Base-by-base conservation (phyloP, 2,329 filamentous ascomycete species). In the Dactylellina haptotyla region DNA sequence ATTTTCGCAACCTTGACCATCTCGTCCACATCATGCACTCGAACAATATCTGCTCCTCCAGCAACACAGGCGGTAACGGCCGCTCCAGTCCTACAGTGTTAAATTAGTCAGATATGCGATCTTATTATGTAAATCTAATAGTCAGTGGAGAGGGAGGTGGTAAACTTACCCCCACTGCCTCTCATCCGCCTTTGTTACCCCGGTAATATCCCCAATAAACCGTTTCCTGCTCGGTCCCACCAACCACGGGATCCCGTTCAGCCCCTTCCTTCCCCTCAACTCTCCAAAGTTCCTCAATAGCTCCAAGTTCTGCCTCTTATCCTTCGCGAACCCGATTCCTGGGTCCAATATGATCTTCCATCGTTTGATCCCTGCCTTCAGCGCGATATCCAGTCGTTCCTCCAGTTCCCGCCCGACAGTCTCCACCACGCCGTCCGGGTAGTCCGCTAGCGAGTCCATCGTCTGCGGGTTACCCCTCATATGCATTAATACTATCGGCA, bases 341-440 rank as follows among this genome's bases (percentile, higher is more conserved):
- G 95, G 95, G 80, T 99, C 95, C 1, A 98, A 87, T 32, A 98
- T 88, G 76, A 99, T 96, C 76, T 94, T 90, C 95, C 95, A 99
- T 53, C 93, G 89, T 2, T 91, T 86, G 45, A 99, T 87, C 0
- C 95, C 95, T 0, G 92, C 93, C 12, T 83, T 85, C 80, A 96
- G 85, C 20, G 95, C 95, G 1, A 87, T 91, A 0, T 83, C 83
- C 3, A 98, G 86, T 14, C 93, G 89, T 6, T 82, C 84, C 1
- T 85, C 82, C 3, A 97, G 86, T 81, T 96, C 93, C 0, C 79
- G 77, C 4, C 85, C 87, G 2, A 97, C 84, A 0, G 84, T 79
- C 18, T 94, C 82, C 23, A 96, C 81, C 1, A 89, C 90, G 12
- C 85, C 82, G 53, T 75, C 34, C 0, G 89, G 87, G 79, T 97